Conservation (phyloP, 2,329 filamentous ascomycete species). For the Camillea tinctor region DNA sequence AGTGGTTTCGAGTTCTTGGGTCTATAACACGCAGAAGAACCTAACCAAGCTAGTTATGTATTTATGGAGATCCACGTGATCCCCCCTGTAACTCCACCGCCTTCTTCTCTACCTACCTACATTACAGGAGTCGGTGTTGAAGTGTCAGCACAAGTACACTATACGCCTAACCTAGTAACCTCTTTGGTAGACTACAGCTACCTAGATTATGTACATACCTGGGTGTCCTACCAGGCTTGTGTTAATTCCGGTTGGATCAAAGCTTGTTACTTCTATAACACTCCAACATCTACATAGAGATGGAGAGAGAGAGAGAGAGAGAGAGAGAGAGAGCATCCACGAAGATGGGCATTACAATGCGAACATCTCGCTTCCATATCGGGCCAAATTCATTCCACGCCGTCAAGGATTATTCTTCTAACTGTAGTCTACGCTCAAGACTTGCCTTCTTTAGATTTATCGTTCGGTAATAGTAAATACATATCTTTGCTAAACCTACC, state of each 20-base stretch:
- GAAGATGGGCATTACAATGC: background rate
- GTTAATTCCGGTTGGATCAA: background rate
- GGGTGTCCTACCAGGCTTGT: background rate
- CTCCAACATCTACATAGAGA: background rate
- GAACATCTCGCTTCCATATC: background rate
- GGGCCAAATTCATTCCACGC: background rate
- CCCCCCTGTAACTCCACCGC: background rate
- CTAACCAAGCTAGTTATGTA: background rate
- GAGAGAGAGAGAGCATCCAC: too few relatives aligned
- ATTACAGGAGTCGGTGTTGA: background rate
- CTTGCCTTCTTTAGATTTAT: background rate
- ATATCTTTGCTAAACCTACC: background rate
- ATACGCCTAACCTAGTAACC: too few relatives aligned
- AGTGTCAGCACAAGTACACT: background rate
- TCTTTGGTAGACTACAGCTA: too few relatives aligned
- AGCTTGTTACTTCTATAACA: background rate
- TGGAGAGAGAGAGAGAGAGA: too few relatives aligned
- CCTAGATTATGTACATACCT: background rate
- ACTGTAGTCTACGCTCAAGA: background rate
- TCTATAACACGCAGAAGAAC: background rate
- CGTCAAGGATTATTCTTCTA: background rate
- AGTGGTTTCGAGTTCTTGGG: background rate
- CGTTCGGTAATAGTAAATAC: too few relatives aligned
- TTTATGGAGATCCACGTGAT: background rate
- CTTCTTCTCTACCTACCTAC: too few relatives aligned